These are phyloP conservation scores for Xylaria hypoxylon DNA, from an alignment of 2,329 filamentous ascomycete species.

Conservation along the genomic window DNA sequence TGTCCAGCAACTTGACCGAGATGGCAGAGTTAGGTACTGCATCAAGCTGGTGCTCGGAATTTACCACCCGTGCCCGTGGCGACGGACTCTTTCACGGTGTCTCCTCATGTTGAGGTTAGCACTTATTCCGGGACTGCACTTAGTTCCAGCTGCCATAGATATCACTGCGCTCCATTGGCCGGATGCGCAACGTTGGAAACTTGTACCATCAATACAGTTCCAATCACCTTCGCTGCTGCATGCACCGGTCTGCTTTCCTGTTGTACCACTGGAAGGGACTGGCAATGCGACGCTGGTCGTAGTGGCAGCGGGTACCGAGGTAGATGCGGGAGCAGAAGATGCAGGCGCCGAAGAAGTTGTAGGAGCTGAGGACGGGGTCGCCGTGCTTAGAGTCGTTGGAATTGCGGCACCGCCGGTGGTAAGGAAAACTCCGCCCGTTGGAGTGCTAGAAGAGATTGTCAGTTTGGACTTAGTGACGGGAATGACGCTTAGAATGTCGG, in stretches of 20 bases:
- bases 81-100: conserved; percentile 40
- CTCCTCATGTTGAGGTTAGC: conserved; percentile 42
- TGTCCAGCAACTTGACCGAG: neutral
- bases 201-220: conserved; percentile 67
- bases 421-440: conserved; percentile 58
- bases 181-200: conserved; percentile 72
- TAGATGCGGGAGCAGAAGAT: conserved; percentile 31
- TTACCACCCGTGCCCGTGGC: conserved; percentile 22
- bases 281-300: conserved; percentile 39
- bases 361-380: conserved; percentile 31
- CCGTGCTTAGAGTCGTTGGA: conserved; percentile 44
- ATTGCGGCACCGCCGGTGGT: conserved; percentile 49
- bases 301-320: conserved; percentile 36
- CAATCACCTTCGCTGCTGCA: conserved; percentile 67
- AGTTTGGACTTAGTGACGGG: conserved; percentile 41
- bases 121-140: conserved; percentile 56
- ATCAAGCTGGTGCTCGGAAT: neutral
- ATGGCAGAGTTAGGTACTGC: conserved; percentile 2
- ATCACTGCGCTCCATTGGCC: conserved; percentile 65
- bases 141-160: conserved; percentile 65
- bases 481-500: conserved; percentile 41
- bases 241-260: conserved; percentile 46
- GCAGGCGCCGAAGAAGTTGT: conserved; percentile 25
- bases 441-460: conserved; percentile 46
- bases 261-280: conserved; percentile 39